Evolutionary conservation across 345 rosid genomes (phyloP).

Genomic region (Populus euphratica): DNA sequence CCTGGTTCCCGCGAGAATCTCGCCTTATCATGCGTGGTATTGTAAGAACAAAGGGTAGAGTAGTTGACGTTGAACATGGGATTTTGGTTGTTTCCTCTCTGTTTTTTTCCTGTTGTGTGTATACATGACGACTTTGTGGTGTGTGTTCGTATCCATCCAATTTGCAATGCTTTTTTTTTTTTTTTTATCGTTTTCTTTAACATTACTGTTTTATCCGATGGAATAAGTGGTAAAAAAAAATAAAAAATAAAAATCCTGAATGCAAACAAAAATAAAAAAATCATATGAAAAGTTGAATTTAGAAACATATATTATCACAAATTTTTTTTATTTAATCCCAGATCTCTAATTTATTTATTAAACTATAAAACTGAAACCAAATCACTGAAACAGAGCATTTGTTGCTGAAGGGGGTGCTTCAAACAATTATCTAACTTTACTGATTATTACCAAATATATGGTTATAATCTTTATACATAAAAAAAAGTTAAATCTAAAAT

Average conservation of each 20-base stretch:
- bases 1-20: slow-evolving; percentile 51
- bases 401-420: not conserved
- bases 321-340: too few species aligned
- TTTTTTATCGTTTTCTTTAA: too few species aligned
- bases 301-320: not conserved
- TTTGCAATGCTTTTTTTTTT: not conserved
- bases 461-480: too few species aligned
- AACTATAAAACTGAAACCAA: too few species aligned
- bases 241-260: not conserved
- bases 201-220: not conserved
- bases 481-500: too few species aligned
- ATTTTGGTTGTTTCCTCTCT: not conserved
- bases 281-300: not conserved
- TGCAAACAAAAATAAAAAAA: not conserved
- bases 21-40: slow-evolving; percentile 40
- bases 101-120: not conserved
- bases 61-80: not conserved
- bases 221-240: not conserved
- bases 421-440: too few species aligned
- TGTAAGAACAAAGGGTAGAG: not conserved
- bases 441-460: too few species aligned
- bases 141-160: not conserved
- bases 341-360: too few species aligned
- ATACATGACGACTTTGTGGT: not conserved
- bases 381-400: not conserved